Evolutionary conservation across 1,284 basidiomycete species (phyloP).

Genomic region (Hemileia vastatrix): DNA sequence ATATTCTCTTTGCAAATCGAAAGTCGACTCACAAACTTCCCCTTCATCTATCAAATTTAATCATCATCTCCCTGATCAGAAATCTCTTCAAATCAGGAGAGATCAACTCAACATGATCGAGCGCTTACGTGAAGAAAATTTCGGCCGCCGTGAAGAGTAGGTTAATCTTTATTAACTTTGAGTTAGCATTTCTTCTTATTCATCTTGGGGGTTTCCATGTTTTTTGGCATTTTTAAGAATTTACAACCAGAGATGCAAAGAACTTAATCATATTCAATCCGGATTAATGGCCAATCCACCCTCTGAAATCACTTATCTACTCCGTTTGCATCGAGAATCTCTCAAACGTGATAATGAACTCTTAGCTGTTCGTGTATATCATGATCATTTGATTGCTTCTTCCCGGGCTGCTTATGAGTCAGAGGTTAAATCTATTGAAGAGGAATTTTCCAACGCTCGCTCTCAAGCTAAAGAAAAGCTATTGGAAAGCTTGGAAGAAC

Average conservation of each 20-base stretch:
- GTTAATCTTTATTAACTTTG: constrained; percentile 25
- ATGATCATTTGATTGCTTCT: constrained; percentile 45
- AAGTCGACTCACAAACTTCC: too few species aligned
- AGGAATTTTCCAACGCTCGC: constrained; percentile 47
- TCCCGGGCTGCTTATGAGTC: constrained; percentile 46
- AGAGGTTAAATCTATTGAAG: constrained; percentile 49
- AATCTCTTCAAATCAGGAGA: too few species aligned
- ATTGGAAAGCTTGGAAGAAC: constrained; percentile 49
- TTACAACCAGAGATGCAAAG: constrained; percentile 28
- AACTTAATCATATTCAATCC: constrained; percentile 28
- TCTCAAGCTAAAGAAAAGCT: constrained; percentile 47
- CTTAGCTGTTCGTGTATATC: constrained; percentile 46
- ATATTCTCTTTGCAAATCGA: too few species aligned
- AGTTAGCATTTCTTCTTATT: constrained; percentile 7
- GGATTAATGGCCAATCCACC: constrained; percentile 42
- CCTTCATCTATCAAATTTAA: too few species aligned
- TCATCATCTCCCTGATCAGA: too few species aligned
- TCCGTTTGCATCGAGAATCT: constrained; percentile 48
- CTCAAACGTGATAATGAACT: constrained; percentile 49
- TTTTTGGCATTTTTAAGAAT: constrained; percentile 27
- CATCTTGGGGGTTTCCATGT: constrained; percentile 30
- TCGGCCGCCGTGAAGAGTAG: constrained; percentile 48
- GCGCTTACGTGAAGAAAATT: constrained; percentile 47
- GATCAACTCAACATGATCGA: constrained; percentile 50
- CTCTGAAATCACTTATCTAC: constrained; percentile 47